Percentiles rank a stretch among this genome's conserved stretches.
These are phyloP conservation scores for Lunasporangiospora selenospora DNA, from an alignment of 192 early-diverging fungal genomes.

Conservation along the genomic window DNA sequence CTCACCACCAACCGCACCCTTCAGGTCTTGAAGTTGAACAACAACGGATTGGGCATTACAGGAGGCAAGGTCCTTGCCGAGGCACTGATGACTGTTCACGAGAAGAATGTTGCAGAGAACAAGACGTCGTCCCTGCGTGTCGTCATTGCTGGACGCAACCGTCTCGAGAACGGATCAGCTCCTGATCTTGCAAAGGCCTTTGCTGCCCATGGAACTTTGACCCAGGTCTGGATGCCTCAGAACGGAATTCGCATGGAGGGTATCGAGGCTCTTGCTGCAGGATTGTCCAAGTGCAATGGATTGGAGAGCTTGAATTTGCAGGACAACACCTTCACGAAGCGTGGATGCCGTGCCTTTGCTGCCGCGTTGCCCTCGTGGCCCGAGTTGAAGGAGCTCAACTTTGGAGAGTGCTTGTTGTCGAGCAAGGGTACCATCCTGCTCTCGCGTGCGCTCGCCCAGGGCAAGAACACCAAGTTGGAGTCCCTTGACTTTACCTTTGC, in stretches of 20 bases:
- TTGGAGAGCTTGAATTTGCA: conserved; percentile 88
- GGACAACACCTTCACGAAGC: conserved; percentile 94
- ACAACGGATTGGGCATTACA: conserved; percentile 94
- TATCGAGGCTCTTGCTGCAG: conserved; percentile 73
- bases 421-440: conserved; percentile 74
- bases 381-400: conserved; percentile 78
- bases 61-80: conserved; percentile 88
- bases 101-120: conserved; percentile 69
- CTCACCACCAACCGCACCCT: conserved; percentile 82
- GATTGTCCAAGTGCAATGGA: conserved; percentile 68
- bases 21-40: conserved; percentile 90
- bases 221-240: conserved; percentile 91
- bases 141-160: conserved; percentile 92
- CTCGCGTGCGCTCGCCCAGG: conserved; percentile 67
- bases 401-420: conserved; percentile 91
- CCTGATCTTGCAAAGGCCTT: conserved; percentile 82
- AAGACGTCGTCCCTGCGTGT: conserved; percentile 73
- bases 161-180: conserved; percentile 87
- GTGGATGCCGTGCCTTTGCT: conserved; percentile 83
- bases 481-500: conserved; percentile 83
- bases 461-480: conserved; percentile 61
- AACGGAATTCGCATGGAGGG: conserved; percentile 98
- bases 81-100: conserved; percentile 80
- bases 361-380: conserved; percentile 79
- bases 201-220: conserved; percentile 75